Evolutionary conservation across 2,329 filamentous ascomycete genomes (phyloP), one percentile per base, ranked within the genome.

Genomic region (Oidium heveae): DNA sequence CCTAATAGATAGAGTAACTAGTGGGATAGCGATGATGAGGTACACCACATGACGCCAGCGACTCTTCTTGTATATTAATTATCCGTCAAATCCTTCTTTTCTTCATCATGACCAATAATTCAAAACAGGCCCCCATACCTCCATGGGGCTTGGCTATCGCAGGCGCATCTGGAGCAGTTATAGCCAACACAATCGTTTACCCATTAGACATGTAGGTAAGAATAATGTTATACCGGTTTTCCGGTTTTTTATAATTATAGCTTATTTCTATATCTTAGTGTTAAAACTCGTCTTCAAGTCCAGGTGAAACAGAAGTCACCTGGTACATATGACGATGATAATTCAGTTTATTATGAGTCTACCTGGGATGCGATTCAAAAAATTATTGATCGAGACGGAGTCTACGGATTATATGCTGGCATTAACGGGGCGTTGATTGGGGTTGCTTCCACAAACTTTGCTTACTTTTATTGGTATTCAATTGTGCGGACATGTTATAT

Each of bases 391-490:
- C 79, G 79, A 54, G 91, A 98, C 61, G 91, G 91, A 34, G 55
- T 91, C 9, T 63, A 72, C 50, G 91, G 91, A 7, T 76, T 98
- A 8, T 98, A 98, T 64, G 79, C 84, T 54, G 91, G 91, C 57
- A 88, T 98, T 66, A 75, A 79, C 57, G 88, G 89, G 53, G 80
- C 88, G 4, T 72, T 98, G 18, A 71, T 96, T 53, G 91, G 91
- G 54, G 91, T 98, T 37, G 89, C 87, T 1, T 95, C 88, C 28
- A 96, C 89, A 54, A 98, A 98, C 68, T 98, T 98, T 66, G 91
- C 91, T 63, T 98, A 98, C 70, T 98, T 98, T 67, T 98, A 98
- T 71, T 96, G 89, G 88, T 96, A 96, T 67, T 89, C 86, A 5
- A 70, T 91, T 32, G 86, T 95, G 34, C 80, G 91, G 58, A 79